Evolutionary conservation across 176 grass and related monocot species (phyloP), one percentile per base, ranked within the genome.

Genomic region (Poa annua): DNA sequence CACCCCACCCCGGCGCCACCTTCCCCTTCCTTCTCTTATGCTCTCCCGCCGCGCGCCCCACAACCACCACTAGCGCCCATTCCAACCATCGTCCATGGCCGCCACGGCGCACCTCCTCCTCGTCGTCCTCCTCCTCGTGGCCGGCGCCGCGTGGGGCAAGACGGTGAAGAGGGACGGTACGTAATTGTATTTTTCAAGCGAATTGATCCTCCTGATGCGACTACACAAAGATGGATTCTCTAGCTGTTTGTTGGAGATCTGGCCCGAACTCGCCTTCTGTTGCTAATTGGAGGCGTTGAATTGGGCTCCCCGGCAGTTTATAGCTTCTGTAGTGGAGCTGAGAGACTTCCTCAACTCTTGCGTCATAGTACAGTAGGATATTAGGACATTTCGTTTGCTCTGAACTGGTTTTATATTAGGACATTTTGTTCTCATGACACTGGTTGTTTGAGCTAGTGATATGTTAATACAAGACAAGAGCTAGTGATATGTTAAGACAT

Each of bases 141-240:
- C 80, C 61, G 81, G 22, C 63, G 49, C 82, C 20, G 88, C 81
- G 49, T 72, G 85, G 44, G 88, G 88, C 88, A 98, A 93, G 66
- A 98, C 96, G 57, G 96, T 98, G 52, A 98, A 98, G 82, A 91
- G 96, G 87, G 96, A 98, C 66, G 96, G 96, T 98, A 91, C 35
- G 65, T 54, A 4, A 15, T 35, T 51, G 34, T 71, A 48, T 0
- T 47, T 22, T 13, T 35, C 32, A 4, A 52, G 15, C 24, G 42
- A 79, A 65, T 76, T 35, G 14, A 41, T 19, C 34, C 38, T 53
- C 54, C 68, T 81, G 29, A 14, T 26, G 20, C 71, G 39, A 14
- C 11, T 68, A 2, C 39, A 11, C 19, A 73, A 77, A 77, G 6
- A 38, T 7, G 16, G 47, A 19, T 45, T 82, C 22, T 83, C 76